These are phyloP conservation scores for Solanum pinnatisectum DNA, from an alignment of 257 asterid genomes.

Conservation along the genomic window DNA sequence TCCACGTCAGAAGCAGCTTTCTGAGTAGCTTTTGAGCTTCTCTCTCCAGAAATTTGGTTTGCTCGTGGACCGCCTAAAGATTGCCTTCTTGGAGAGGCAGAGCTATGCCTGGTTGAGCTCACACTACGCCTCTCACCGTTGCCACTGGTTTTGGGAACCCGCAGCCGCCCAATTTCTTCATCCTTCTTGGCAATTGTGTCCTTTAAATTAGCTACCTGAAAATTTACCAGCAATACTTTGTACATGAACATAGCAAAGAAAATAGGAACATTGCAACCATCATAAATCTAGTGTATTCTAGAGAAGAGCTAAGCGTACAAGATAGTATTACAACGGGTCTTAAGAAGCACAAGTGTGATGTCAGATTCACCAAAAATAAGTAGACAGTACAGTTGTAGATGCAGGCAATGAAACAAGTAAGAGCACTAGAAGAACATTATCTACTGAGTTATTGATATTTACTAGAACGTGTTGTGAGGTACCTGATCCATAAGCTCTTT, in stretches of 20 bases:
- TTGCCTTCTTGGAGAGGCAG: slow-evolving; percentile 61
- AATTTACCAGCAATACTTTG: neutral
- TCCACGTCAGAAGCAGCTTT: slow-evolving; percentile 65
- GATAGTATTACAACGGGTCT: neutral
- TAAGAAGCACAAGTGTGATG: neutral
- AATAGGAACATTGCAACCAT: neutral
- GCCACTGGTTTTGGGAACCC: slow-evolving; percentile 30
- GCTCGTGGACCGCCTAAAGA: slow-evolving; percentile 33
- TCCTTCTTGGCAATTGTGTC: slow-evolving; percentile 63
- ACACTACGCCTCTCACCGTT: slow-evolving; percentile 29
- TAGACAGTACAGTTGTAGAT: neutral
- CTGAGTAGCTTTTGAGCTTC: slow-evolving; percentile 25
- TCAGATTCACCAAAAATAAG: neutral
- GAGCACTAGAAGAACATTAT: neutral
- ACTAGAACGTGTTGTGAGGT: neutral
- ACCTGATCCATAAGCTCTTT: slow-evolving; percentile 98
- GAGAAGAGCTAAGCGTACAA: neutral
- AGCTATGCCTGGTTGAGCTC: slow-evolving; percentile 26
- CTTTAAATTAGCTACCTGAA: slow-evolving; percentile 71
- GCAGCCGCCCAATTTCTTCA: slow-evolving; percentile 58
- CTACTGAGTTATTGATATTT: neutral
- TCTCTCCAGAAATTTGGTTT: slow-evolving; percentile 27
- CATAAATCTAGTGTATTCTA: neutral
- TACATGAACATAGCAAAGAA: neutral
- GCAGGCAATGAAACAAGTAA: neutral